phyloP scores from a whole-genome alignment of 2,329 filamentous ascomycete genomes.

The Aspergillus sp. region DNA sequence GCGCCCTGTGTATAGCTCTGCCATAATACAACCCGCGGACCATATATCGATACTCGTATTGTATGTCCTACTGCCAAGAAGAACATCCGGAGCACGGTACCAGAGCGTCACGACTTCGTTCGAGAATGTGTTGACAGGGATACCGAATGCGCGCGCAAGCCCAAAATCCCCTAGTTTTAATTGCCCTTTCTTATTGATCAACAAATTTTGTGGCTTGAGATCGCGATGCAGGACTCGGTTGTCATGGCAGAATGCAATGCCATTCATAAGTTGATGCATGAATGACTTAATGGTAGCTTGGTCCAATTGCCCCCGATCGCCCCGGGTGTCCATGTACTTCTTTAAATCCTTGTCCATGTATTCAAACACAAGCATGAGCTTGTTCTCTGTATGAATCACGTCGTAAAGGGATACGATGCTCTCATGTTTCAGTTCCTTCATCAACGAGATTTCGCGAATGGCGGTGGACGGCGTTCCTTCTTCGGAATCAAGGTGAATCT shows the following conservation, averaged over 20 bases:
- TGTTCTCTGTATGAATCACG: conserved; percentile 99
- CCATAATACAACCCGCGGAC: conserved; percentile 99
- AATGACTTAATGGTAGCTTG: conserved; percentile 94
- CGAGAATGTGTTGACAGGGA: conserved; percentile 96
- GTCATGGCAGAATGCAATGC: conserved; percentile 97
- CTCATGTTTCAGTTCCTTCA: conserved; percentile 99
- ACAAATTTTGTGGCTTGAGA: conserved; percentile 91
- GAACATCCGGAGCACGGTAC: conserved; percentile 95
- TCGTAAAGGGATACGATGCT: conserved; percentile 97
- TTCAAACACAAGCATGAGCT: conserved; percentile 98
- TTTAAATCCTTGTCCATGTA: conserved; percentile 99
- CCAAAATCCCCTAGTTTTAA: conserved; percentile 95
- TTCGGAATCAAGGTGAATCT: conserved; percentile 98
- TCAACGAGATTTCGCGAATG: conserved; percentile 96
- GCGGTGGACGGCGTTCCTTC: conserved; percentile 96
- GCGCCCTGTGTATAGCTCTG: conserved; percentile 96
- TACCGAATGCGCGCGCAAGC: conserved; percentile 89
- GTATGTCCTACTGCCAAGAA: conserved; percentile 91
- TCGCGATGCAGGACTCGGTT: conserved; percentile 95
- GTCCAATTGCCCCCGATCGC: conserved; percentile 85
- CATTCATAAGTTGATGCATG: conserved; percentile 95
- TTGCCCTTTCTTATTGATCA: conserved; percentile 88
- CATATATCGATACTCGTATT: conserved; percentile 99
- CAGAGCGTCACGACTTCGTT: conserved; percentile 97
- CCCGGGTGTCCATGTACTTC: conserved; percentile 95